Percentiles rank a stretch among this genome's conserved stretches.
These are phyloP conservation scores for Penicillium robsamsonii DNA, from an alignment of 495 filamentous ascomycete species.

Conservation along the genomic window DNA sequence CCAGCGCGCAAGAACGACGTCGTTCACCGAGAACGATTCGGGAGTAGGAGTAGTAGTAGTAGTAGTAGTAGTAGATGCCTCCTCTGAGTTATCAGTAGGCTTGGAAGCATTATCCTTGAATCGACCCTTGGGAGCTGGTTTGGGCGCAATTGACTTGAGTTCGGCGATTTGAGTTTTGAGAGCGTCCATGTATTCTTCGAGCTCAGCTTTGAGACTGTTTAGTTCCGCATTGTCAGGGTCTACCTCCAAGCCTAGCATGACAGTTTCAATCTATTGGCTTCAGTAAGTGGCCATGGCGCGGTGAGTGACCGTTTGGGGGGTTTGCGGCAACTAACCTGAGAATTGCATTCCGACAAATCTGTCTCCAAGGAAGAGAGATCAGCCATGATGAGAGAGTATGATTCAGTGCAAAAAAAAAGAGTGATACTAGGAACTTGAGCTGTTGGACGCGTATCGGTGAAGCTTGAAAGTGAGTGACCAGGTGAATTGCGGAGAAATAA, in stretches of 20 bases:
- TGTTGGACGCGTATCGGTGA: background rate
- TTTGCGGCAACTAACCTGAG: slow-evolving; percentile 57
- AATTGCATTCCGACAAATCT: slow-evolving; percentile 78
- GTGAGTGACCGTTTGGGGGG: background rate
- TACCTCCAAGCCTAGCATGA: slow-evolving; percentile 70
- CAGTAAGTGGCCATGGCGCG: slow-evolving; percentile 8
- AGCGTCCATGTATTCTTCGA: slow-evolving; percentile 79
- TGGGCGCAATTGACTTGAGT: slow-evolving; percentile 59
- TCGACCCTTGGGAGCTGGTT: slow-evolving; percentile 57
- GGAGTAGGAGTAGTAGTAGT: slow-evolving; percentile 40
- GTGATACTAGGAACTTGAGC: background rate
- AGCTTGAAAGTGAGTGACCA: background rate
- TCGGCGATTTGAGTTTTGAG: slow-evolving; percentile 79
- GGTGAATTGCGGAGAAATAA: slow-evolving; percentile 4
- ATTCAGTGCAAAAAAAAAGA: background rate
- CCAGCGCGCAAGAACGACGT: slow-evolving; percentile 87
- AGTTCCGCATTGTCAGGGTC: slow-evolving; percentile 83
- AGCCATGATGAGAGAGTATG: slow-evolving; percentile 42
- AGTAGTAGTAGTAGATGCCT: slow-evolving; percentile 40
- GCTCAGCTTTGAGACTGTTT: slow-evolving; percentile 72
- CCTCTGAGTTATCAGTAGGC: slow-evolving; percentile 40
- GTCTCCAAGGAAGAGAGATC: slow-evolving; percentile 65
- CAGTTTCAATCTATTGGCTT: slow-evolving; percentile 68
- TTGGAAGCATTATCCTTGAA: slow-evolving; percentile 61
- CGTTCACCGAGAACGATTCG: slow-evolving; percentile 77